phyloP scores from a whole-genome alignment of 1,139 yeast genomes.

The Yamadazyma epiphylla region DNA sequence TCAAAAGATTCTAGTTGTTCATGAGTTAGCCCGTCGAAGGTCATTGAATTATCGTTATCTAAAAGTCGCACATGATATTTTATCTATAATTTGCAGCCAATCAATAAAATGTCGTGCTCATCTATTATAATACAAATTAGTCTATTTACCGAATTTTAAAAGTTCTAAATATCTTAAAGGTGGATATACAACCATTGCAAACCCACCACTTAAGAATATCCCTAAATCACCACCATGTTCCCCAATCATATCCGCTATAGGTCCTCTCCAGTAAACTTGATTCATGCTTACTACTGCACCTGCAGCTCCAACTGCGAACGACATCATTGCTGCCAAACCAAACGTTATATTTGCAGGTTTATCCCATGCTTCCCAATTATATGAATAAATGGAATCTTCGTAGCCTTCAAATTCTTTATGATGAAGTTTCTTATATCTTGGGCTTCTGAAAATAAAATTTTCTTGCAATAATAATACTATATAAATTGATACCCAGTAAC shows the following conservation, averaged over 20 bases:
- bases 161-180: conserved; percentile 61
- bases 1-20: conserved; percentile 45
- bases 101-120: conserved; percentile 1
- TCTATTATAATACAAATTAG: conserved; percentile 1
- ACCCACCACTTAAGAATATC: conserved; percentile 75
- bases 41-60: conserved; percentile 2
- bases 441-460: conserved; percentile 65
- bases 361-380: conserved; percentile 70
- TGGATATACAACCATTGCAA: conserved; percentile 66
- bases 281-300: conserved; percentile 85
- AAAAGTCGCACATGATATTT: background rate
- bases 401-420: conserved; percentile 44
- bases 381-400: conserved; percentile 15
- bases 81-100: background rate
- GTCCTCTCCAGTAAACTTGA: conserved; percentile 75
- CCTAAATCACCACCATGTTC: conserved; percentile 72
- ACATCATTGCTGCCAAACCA: conserved; percentile 60
- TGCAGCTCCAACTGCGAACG: conserved; percentile 62
- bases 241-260: conserved; percentile 57
- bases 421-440: conserved; percentile 45
- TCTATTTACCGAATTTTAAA: conserved; percentile 41
- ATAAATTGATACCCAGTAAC: conserved; percentile 90
- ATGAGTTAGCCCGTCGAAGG: conserved; percentile 16
- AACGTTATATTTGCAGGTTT: conserved; percentile 50
- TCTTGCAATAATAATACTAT: conserved; percentile 71